phyloP scores from a whole-genome alignment of 2,329 filamentous ascomycete genomes.

The Monilinia fructicola region DNA sequence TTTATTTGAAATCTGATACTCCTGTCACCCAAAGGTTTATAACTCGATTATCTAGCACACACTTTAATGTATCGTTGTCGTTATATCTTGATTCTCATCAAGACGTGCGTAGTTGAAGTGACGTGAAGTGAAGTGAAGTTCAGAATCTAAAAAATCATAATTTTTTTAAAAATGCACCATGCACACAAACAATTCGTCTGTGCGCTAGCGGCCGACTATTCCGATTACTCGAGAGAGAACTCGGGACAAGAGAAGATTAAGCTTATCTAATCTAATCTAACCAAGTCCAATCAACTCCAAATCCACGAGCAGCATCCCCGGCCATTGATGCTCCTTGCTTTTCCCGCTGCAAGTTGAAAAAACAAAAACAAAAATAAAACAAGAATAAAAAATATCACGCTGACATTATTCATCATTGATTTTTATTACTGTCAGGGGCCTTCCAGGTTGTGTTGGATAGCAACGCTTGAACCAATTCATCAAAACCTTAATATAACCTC shows the following conservation, averaged over 20 bases:
- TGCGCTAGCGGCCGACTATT: constrained; percentile 8
- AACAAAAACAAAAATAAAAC: too few species aligned
- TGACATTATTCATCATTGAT: too few species aligned
- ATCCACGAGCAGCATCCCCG: background rate
- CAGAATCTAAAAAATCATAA: background rate
- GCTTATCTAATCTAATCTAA: constrained; percentile 8
- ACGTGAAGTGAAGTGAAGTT: constrained; percentile 1
- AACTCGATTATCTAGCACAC: background rate
- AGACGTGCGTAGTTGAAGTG: background rate
- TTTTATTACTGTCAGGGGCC: too few species aligned
- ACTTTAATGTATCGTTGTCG: background rate
- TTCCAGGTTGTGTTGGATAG: background rate
- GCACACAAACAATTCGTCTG: too few species aligned
- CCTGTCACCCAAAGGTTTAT: too few species aligned
- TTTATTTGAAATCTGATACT: background rate
- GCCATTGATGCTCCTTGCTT: too few species aligned
- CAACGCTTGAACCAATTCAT: constrained; percentile 7
- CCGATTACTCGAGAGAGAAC: background rate
- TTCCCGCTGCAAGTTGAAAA: constrained; percentile 6
- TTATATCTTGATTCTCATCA: background rate
- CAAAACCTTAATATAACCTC: constrained; percentile 15
- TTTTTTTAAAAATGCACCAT: constrained; percentile 6
- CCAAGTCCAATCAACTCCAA: background rate
- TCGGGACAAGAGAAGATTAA: background rate
- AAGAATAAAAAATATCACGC: background rate